These are phyloP conservation scores for Colletotrichum tanaceti DNA, from an alignment of 2,329 filamentous ascomycete species.

Conservation along the genomic window DNA sequence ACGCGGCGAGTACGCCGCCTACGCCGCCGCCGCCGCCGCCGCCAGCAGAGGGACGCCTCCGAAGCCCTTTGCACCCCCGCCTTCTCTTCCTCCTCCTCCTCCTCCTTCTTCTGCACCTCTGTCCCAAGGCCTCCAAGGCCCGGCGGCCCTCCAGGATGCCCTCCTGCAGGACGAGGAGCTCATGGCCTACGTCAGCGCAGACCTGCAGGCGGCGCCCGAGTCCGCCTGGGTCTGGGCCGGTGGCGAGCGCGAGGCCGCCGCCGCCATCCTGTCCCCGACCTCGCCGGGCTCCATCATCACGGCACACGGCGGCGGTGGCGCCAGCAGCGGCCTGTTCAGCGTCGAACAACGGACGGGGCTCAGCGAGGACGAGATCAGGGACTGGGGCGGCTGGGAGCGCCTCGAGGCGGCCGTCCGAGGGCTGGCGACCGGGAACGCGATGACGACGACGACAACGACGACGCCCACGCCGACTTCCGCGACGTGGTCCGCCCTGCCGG, in stretches of 20 bases:
- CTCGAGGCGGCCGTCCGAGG: conserved; percentile 65
- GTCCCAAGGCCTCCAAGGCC: conserved; percentile 41
- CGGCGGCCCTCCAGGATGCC: conserved; percentile 50
- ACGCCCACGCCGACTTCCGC: conserved; percentile 50
- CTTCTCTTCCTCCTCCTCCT: conserved; percentile 39
- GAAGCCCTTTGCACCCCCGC: conserved; percentile 47
- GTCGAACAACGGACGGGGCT: conserved; percentile 63
- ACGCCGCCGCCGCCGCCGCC: conserved; percentile 52
- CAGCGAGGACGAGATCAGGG: conserved; percentile 67
- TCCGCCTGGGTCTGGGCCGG: conserved; percentile 86
- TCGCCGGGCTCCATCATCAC: conserved; percentile 38
- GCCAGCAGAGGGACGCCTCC: conserved; percentile 50
- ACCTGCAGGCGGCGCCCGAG: conserved; percentile 83
- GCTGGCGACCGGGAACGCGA: conserved; percentile 44
- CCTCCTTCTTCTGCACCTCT: conserved; percentile 29
- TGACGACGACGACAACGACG: conserved; percentile 45
- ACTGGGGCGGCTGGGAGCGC: conserved; percentile 85
- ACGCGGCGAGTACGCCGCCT: conserved; percentile 58
- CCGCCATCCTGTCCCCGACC: conserved; percentile 35
- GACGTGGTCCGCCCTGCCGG: conserved; percentile 49
- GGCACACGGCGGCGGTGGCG: conserved; percentile 47
- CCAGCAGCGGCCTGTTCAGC: conserved; percentile 56
- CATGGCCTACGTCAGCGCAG: conserved; percentile 85
- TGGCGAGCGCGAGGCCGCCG: conserved; percentile 60
- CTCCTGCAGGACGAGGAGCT: conserved; percentile 82